These are phyloP conservation scores for Aspergillus taichungensis DNA, from an alignment of 495 filamentous ascomycete species.

Conservation along the genomic window DNA sequence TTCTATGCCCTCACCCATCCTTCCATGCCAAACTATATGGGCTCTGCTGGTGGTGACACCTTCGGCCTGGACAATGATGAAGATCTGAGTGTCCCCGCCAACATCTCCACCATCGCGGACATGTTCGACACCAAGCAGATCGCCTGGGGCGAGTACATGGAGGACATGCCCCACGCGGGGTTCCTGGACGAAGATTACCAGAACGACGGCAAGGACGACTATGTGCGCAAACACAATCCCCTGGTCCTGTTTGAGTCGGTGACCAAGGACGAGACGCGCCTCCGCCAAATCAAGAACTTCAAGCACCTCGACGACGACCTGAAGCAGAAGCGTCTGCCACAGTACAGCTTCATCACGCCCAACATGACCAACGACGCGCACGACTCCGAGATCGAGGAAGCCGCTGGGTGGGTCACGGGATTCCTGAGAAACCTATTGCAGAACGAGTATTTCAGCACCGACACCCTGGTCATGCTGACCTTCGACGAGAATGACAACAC, in stretches of 20 bases:
- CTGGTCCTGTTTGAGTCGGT: constrained; percentile 51
- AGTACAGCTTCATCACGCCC: constrained; percentile 68
- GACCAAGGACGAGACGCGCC: constrained; percentile 40
- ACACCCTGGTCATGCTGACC: constrained; percentile 54
- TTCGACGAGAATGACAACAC: constrained; percentile 62
- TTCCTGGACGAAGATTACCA: constrained; percentile 52
- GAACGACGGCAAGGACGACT: constrained; percentile 43
- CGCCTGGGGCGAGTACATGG: constrained; percentile 62
- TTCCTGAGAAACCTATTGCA: constrained; percentile 55
- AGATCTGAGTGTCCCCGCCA: constrained; percentile 45
- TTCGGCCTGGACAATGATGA: constrained; percentile 64
- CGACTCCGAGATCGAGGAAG: constrained; percentile 55
- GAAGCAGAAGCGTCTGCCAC: constrained; percentile 47
- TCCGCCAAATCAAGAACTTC: constrained; percentile 58
- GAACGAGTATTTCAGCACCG: constrained; percentile 57
- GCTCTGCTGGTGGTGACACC: constrained; percentile 52
- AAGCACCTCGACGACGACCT: constrained; percentile 53
- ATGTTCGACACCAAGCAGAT: constrained; percentile 58
- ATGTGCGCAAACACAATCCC: constrained; percentile 72
- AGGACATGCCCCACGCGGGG: constrained; percentile 58
- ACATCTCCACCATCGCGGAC: constrained; percentile 59
- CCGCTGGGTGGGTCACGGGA: constrained; percentile 46
- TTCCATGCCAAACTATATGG: constrained; percentile 64
- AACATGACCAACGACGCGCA: constrained; percentile 71
- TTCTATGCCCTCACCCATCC: constrained; percentile 57